Percentiles rank a stretch among this genome's conserved stretches.
phyloP scores from a whole-genome alignment of 352 stramenopile genomes.

The Aphanomyces astaci region DNA sequence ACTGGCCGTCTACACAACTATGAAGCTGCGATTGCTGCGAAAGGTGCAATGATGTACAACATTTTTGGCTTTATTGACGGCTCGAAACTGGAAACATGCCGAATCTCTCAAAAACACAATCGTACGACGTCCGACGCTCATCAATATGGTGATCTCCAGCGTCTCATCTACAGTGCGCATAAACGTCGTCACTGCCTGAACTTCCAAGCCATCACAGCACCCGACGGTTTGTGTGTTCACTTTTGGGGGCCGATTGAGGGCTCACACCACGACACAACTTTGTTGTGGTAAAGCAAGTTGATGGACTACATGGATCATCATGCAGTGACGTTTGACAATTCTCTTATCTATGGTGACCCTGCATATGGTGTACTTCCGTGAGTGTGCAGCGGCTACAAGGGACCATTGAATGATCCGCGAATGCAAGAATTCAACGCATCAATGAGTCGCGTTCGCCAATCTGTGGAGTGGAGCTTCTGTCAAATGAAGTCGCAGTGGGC shows the following conservation, averaged over 20 bases:
- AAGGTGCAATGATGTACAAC: neutral
- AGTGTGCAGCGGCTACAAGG: conserved; percentile 15
- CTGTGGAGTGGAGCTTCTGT: conserved; percentile 23
- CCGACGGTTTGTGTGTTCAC: conserved; percentile 25
- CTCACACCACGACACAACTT: conserved; percentile 14
- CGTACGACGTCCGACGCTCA: neutral
- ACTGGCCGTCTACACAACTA: neutral
- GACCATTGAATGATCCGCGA: neutral
- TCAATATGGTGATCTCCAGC: neutral
- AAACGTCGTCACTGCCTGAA: conserved; percentile 23
- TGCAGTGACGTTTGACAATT: neutral
- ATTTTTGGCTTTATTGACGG: neutral
- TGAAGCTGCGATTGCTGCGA: neutral
- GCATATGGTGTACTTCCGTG: conserved; percentile 17
- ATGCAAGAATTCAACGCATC: conserved; percentile 3
- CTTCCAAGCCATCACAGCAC: conserved; percentile 22
- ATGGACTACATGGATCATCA: neutral
- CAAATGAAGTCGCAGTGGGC: conserved; percentile 16
- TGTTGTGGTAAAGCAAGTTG: conserved; percentile 18
- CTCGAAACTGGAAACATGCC: neutral
- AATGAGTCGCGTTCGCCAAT: conserved; percentile 19
- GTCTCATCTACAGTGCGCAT: neutral
- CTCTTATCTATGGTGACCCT: conserved; percentile 22
- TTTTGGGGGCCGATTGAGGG: conserved; percentile 25
- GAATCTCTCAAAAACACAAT: neutral